These are phyloP conservation scores for Chlorociboria aeruginascens DNA, from an alignment of 495 filamentous ascomycete genomes.

Conservation along the genomic window DNA sequence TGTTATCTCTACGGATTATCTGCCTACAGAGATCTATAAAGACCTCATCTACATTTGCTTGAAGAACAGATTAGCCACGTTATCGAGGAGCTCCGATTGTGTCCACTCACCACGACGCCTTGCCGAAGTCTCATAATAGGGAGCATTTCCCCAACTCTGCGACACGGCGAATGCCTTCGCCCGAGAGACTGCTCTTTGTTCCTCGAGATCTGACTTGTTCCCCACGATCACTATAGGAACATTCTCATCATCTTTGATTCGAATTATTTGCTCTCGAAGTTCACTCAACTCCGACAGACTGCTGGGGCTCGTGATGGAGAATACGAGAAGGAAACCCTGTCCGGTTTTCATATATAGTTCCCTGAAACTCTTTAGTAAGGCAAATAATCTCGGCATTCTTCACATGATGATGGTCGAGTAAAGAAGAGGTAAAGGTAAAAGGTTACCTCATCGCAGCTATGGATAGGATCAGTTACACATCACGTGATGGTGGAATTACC, in stretches of 20 bases:
- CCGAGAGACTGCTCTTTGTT: conserved; percentile 74
- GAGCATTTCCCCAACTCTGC: conserved; percentile 78
- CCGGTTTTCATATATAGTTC: conserved; percentile 96
- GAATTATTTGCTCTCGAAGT: conserved; percentile 89
- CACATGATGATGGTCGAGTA: neutral
- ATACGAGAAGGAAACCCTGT: conserved; percentile 94
- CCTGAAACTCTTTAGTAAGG: conserved; percentile 25
- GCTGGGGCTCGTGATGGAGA: conserved; percentile 83
- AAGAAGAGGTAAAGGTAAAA: conserved; percentile 16
- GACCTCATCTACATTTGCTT: conserved; percentile 88
- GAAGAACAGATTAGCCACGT: neutral
- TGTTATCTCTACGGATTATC: conserved; percentile 58
- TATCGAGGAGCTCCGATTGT: neutral
- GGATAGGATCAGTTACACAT: conserved; percentile 8
- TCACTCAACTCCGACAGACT: conserved; percentile 79
- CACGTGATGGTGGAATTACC: conserved; percentile 13
- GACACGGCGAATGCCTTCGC: conserved; percentile 76
- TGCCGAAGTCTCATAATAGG: conserved; percentile 92
- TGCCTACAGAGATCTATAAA: conserved; percentile 89
- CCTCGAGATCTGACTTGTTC: conserved; percentile 94
- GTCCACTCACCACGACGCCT: conserved; percentile 46
- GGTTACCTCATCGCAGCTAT: conserved; percentile 65
- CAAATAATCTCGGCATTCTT: conserved; percentile 5
- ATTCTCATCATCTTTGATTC: conserved; percentile 88
- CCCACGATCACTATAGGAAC: conserved; percentile 94